Percentiles rank a stretch among this genome's conserved stretches.
Evolutionary conservation across 2,329 filamentous ascomycete genomes (phyloP).

Genomic region (Cytospora chrysosperma): DNA sequence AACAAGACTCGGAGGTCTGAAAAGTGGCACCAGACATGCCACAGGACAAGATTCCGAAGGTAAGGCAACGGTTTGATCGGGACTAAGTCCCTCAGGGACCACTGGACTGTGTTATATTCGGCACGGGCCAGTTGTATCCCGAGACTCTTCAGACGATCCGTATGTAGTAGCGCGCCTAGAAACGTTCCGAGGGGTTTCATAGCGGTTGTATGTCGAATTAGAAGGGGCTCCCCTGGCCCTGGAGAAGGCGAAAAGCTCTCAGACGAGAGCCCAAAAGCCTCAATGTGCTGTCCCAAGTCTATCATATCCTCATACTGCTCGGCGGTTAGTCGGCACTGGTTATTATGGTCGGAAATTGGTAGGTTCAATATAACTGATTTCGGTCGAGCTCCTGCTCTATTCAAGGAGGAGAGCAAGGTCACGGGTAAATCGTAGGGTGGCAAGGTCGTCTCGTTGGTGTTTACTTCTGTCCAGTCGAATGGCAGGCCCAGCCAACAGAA

Average conservation of each 20-base stretch:
- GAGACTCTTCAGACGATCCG: background rate
- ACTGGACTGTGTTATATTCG: background rate
- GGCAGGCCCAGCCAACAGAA: background rate
- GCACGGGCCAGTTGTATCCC: background rate
- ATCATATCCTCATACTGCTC: background rate
- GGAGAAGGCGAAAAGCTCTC: background rate
- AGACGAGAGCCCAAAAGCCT: background rate
- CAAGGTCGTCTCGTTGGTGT: background rate
- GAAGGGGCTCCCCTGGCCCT: background rate
- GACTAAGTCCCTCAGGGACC: background rate
- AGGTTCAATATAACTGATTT: background rate
- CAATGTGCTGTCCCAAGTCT: background rate
- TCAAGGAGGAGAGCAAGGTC: background rate
- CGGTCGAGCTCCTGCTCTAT: background rate
- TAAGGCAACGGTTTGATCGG: background rate
- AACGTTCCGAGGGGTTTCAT: background rate
- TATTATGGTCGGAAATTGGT: background rate
- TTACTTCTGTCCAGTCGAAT: background rate
- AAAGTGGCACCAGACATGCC: background rate
- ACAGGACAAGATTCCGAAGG: background rate
- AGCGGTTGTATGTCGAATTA: background rate
- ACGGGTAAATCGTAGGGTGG: background rate
- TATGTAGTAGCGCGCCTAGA: background rate
- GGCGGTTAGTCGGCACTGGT: background rate
- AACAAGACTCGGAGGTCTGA: background rate